phyloP scores from a whole-genome alignment of 768 basidiomycete species.

The Collybia mongolica region DNA sequence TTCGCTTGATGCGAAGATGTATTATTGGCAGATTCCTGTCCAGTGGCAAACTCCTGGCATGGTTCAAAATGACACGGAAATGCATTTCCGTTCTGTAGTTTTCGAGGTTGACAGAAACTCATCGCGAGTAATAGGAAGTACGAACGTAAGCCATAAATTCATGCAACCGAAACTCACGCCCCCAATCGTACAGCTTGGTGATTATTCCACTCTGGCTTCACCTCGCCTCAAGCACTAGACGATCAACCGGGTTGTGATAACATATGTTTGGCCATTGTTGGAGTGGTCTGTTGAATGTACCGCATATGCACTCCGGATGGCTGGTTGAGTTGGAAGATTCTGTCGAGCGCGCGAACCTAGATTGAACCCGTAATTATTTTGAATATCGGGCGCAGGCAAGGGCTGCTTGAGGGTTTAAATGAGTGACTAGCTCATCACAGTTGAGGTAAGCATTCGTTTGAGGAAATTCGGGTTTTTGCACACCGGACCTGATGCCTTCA shows the following conservation, averaged over 20 bases:
- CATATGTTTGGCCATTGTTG: conserved; percentile 38
- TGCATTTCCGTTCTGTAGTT: conserved; percentile 44
- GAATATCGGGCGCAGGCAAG: too few species aligned
- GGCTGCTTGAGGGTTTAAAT: too few species aligned
- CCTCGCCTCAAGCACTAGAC: background rate
- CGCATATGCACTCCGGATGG: conserved; percentile 33
- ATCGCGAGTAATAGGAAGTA: background rate
- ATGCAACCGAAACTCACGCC: conserved; percentile 36
- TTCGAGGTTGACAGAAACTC: background rate
- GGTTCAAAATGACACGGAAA: conserved; percentile 32
- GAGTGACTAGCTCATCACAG: too few species aligned
- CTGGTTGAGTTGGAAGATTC: conserved; percentile 13
- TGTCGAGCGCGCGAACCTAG: too few species aligned
- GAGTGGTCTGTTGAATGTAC: conserved; percentile 28
- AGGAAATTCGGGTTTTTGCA: too few species aligned
- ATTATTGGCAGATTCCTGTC: background rate
- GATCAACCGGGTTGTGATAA: conserved; percentile 32
- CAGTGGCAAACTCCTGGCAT: too few species aligned
- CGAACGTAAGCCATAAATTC: conserved; percentile 43
- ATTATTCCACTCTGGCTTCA: too few species aligned
- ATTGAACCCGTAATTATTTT: too few species aligned
- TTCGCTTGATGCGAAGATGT: conserved; percentile 29
- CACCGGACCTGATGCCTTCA: too few species aligned
- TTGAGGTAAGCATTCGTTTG: too few species aligned
- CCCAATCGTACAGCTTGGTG: conserved; percentile 41